Conservation (phyloP, 305 asterid genomes). For the Fraxinus sp. region DNA sequence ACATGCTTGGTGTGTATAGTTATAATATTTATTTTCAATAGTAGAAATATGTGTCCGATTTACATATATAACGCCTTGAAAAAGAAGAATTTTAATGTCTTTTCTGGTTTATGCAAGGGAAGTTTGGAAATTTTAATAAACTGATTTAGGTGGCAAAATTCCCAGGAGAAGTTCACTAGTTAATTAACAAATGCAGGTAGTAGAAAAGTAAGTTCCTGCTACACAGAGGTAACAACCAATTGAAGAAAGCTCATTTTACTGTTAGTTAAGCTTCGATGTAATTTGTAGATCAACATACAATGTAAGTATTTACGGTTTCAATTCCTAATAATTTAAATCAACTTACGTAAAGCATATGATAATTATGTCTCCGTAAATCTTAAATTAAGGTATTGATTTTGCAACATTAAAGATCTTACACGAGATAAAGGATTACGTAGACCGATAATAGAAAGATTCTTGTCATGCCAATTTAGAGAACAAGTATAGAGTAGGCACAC, state of each 20-base stretch:
- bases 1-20: slow-evolving; percentile 7
- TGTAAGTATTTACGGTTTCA: not conserved
- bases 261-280: not conserved
- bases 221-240: slow-evolving; percentile 5
- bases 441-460: not conserved
- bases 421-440: not conserved
- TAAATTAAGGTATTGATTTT: slow-evolving; percentile 2
- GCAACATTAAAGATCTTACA: not conserved
- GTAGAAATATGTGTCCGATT: not conserved
- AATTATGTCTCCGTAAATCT: not conserved
- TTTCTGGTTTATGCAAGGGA: not conserved
- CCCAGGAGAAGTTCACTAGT: slow-evolving; percentile 9
- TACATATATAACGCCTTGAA: not conserved
- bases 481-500: slow-evolving; percentile 4
- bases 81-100: not conserved
- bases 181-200: not conserved
- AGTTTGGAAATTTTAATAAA: slow-evolving; percentile 12
- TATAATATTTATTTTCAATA: not conserved
- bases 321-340: slow-evolving; percentile 4
- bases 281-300: not conserved
- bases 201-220: slow-evolving; percentile 2
- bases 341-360: not conserved
- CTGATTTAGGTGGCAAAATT: not conserved
- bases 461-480: not conserved
- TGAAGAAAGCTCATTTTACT: slow-evolving; percentile 4